Base-by-base conservation (phyloP, 768 basidiomycete species). In the Serendipita vermifera region DNA sequence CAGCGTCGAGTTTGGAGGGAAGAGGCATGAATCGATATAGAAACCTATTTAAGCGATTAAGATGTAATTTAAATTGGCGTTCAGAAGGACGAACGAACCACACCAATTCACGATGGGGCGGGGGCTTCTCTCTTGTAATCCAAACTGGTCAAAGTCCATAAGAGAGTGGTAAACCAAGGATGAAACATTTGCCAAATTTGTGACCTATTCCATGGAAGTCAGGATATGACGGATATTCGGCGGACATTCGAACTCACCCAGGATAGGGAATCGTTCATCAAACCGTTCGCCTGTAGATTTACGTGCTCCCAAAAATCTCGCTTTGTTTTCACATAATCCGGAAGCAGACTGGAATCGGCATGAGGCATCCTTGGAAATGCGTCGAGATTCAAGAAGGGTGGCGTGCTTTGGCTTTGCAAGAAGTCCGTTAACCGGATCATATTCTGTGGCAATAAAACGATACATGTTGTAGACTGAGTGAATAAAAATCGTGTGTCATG, bases 71-170 rank as follows among this genome's bases (percentile, higher is more conserved):
- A 6, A 57, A 24, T 27, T 2, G 14, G 1, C 15, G 40, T 27
- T 48, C 20, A 31, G n/a, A 14, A 35, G 33, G 53, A 54, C 20
- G 56, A 24, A 61, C 87, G 71, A 62, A 92, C 93, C 93, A 72
- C 84, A 84, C 93, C 92, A 97, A 65, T 94, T 94, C 20, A 94
- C 87, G 2, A 85, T 79, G 9, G 46, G 46, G 22, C 46, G 22
- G 7, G 46, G 24, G 20, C 31, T 29, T 55, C 80, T 77, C 33
- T 77, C 70, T 14, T 73, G 72, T 33, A 64, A 63, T 27, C 87
- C 88, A 62, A 87, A 91, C 63, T 77, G 70, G 24, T 74, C 64
- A 11, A 83, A 93, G 14, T 80, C 81, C 43, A 79, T 76, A 41
- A 92, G 76, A 9, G 86, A 76, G 62, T 83, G 80, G 72, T 81